These are phyloP conservation scores for Hemileccinum impolitum DNA, from an alignment of 768 basidiomycete species.

Conservation along the genomic window DNA sequence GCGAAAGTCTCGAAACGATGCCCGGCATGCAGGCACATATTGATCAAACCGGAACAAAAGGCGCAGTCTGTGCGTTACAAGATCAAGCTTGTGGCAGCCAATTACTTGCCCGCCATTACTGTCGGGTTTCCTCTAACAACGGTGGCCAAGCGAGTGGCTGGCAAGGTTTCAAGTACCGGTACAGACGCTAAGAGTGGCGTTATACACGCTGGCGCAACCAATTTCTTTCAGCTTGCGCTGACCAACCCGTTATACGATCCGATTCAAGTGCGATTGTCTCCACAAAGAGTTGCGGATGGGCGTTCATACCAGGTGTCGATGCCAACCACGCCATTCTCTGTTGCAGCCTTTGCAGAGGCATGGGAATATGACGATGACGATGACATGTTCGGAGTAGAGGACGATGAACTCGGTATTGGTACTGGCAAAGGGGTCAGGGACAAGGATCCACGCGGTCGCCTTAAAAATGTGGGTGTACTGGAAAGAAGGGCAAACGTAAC, in stretches of 20 bases:
- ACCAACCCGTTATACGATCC: slow-evolving; percentile 96
- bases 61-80: slow-evolving; percentile 92
- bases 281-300: slow-evolving; percentile 53
- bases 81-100: slow-evolving; percentile 95
- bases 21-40: slow-evolving; percentile 88
- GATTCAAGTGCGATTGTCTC: slow-evolving; percentile 85
- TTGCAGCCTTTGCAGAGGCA: slow-evolving; percentile 90
- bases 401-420: slow-evolving; percentile 35
- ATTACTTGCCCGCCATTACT: slow-evolving; percentile 86
- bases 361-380: slow-evolving; percentile 99
- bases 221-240: slow-evolving; percentile 85
- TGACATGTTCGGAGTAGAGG: slow-evolving; percentile 61
- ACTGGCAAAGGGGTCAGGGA: slow-evolving; percentile 39
- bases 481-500: slow-evolving; percentile 91
- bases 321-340: slow-evolving; percentile 72
- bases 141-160: slow-evolving; percentile 32
- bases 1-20: slow-evolving; percentile 96
- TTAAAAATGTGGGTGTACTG: slow-evolving; percentile 71
- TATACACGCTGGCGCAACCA: slow-evolving; percentile 74
- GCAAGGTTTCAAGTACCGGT: slow-evolving; percentile 35
- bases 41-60: slow-evolving; percentile 98
- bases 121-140: slow-evolving; percentile 62
- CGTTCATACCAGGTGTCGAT: slow-evolving; percentile 69
- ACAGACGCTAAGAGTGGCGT: slow-evolving; percentile 37
- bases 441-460: slow-evolving; percentile 45